Conservation (phyloP, 2,329 filamentous ascomycete genomes). For the Curvularia sp. region DNA sequence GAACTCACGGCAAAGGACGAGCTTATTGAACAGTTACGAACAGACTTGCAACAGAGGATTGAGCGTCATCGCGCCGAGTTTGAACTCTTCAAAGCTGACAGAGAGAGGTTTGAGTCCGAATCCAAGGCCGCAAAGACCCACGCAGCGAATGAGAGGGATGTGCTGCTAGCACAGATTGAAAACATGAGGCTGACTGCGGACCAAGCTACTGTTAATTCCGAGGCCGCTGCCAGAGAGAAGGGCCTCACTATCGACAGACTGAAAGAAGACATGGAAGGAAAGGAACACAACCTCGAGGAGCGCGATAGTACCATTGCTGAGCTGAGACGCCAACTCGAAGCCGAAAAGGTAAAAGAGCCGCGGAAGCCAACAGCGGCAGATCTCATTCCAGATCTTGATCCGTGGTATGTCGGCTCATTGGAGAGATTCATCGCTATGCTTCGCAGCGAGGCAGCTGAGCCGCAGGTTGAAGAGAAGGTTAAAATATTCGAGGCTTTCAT, state of each 20-base stretch:
- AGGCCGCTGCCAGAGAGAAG: conserved; percentile 38
- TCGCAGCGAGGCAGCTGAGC: conserved; percentile 57
- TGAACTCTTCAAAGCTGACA: conserved; percentile 18
- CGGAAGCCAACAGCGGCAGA: conserved; percentile 40
- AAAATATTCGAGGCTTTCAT: conserved; percentile 62
- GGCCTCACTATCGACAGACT: conserved; percentile 40
- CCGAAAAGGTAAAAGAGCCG: conserved; percentile 34
- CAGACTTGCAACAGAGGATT: conserved; percentile 32
- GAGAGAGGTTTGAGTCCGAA: conserved; percentile 29
- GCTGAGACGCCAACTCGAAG: conserved; percentile 22
- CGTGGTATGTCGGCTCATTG: conserved; percentile 64
- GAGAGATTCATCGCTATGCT: conserved; percentile 64
- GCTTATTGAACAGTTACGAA: conserved; percentile 32
- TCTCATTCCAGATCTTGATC: conserved; percentile 62
- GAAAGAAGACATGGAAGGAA: conserved; percentile 47
- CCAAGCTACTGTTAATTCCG: conserved; percentile 33
- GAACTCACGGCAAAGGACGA: conserved; percentile 45
- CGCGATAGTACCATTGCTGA: conserved; percentile 11
- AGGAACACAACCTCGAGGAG: conserved; percentile 20
- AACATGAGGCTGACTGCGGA: conserved; percentile 26
- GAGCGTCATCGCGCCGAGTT: conserved; percentile 13
- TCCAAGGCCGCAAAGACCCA: conserved; percentile 28
- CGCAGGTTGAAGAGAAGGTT: conserved; percentile 60
- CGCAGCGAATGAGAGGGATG: conserved; percentile 25
- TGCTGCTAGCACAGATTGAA: conserved; percentile 33